Conservation (phyloP, 1,139 yeast species). For the Saccharomyces pastorianus region DNA sequence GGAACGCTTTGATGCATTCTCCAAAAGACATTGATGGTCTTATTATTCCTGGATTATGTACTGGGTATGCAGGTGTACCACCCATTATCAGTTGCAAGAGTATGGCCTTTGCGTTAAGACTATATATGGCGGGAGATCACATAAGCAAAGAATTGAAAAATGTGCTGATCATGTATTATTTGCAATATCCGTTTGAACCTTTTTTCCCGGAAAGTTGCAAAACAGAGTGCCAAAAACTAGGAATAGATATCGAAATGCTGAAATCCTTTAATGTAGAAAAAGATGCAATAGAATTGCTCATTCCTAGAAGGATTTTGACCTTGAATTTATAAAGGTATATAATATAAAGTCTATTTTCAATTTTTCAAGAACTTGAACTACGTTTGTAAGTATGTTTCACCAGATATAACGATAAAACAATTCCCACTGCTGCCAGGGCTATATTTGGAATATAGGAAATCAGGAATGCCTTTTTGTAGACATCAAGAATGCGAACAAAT, state of each 20-base stretch:
- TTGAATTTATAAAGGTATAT: background rate
- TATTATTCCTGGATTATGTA: slow-evolving; percentile 44
- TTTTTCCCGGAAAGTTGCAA: slow-evolving; percentile 16
- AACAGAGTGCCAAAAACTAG: slow-evolving; percentile 17
- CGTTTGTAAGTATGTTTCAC: slow-evolving; percentile 1
- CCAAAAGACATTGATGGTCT: slow-evolving; percentile 29
- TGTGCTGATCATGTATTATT: slow-evolving; percentile 23
- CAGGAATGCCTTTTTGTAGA: slow-evolving; percentile 25
- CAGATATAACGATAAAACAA: slow-evolving; percentile 5
- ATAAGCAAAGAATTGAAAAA: slow-evolving; percentile 21
- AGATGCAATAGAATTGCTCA: slow-evolving; percentile 13
- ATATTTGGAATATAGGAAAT: slow-evolving; percentile 27
- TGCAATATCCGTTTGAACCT: slow-evolving; percentile 21
- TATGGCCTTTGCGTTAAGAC: slow-evolving; percentile 27
- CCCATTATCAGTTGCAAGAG: slow-evolving; percentile 30
- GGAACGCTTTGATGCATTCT: slow-evolving; percentile 34
- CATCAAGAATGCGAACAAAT: slow-evolving; percentile 15
- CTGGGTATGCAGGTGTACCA: slow-evolving; percentile 44
- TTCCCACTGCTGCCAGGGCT: slow-evolving; percentile 15
- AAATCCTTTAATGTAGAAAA: slow-evolving; percentile 14
- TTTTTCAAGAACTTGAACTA: background rate
- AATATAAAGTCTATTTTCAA: background rate
- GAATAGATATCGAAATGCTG: slow-evolving; percentile 14
- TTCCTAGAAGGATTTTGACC: slow-evolving; percentile 7
- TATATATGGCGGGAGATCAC: slow-evolving; percentile 13